These are phyloP conservation scores for Dioscorea zingiberensis DNA, from an alignment of 106 monocot genomes.

Conservation along the genomic window DNA sequence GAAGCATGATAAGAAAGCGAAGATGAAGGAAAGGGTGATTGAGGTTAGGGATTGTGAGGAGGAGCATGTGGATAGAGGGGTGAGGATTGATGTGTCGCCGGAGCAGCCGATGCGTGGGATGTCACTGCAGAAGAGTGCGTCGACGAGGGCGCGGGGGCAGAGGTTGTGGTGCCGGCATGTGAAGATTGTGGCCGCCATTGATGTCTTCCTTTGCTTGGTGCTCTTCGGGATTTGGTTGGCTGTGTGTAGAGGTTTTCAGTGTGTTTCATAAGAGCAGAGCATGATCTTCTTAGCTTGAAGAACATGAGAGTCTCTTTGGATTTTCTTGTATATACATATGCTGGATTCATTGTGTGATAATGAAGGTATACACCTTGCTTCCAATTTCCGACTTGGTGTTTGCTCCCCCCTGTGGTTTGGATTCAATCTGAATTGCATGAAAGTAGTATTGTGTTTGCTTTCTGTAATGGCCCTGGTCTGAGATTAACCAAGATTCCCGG, in stretches of 20 bases:
- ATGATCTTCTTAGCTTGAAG: too few species aligned
- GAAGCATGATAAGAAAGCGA: slow-evolving; percentile 14
- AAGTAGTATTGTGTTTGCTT: too few species aligned
- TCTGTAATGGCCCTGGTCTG: too few species aligned
- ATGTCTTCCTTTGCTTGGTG: slow-evolving; percentile 30
- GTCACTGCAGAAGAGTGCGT: slow-evolving; percentile 17
- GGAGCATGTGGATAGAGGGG: background rate
- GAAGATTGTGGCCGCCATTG: slow-evolving; percentile 27
- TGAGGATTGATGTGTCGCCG: slow-evolving; percentile 17
- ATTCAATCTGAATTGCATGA: too few species aligned
- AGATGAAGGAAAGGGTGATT: slow-evolving; percentile 13
- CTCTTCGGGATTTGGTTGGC: slow-evolving; percentile 34
- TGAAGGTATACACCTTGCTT: too few species aligned
- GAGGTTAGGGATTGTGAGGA: background rate
- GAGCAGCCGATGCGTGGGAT: slow-evolving; percentile 3
- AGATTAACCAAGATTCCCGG: too few species aligned
- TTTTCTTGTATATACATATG: too few species aligned
- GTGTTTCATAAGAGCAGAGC: background rate
- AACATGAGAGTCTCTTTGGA: too few species aligned
- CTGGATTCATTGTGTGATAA: too few species aligned
- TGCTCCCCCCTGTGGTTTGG: too few species aligned
- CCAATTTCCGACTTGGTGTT: too few species aligned
- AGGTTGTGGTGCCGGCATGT: slow-evolving; percentile 26
- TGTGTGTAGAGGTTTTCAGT: slow-evolving; percentile 22
- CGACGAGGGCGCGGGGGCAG: slow-evolving; percentile 10